A percentile compares a stretch with the other conserved stretches of the same genome.
Evolutionary conservation across 805 yeast genomes (phyloP).

Genomic region (Torulaspora microellipsoides): DNA sequence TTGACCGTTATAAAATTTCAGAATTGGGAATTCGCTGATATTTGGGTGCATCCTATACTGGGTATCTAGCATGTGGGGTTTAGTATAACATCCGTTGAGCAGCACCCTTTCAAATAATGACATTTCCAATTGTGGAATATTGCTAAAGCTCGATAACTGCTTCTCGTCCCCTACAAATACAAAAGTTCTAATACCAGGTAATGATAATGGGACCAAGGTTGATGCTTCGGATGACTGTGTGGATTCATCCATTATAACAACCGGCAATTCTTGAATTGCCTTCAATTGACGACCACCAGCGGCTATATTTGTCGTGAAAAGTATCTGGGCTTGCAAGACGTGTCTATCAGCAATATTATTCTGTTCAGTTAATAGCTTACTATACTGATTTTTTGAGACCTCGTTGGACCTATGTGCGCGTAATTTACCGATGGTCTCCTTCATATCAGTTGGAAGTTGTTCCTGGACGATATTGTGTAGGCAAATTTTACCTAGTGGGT

Average conservation of each 20-base stretch:
- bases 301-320: slow-evolving; percentile 67
- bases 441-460: slow-evolving; percentile 43
- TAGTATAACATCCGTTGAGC: slow-evolving; percentile 53
- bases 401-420: slow-evolving; percentile 39
- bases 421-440: slow-evolving; percentile 42
- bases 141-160: slow-evolving; percentile 67
- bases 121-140: slow-evolving; percentile 59
- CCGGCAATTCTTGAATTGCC: slow-evolving; percentile 50
- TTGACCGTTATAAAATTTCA: slow-evolving; percentile 45
- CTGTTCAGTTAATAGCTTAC: slow-evolving; percentile 44
- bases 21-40: slow-evolving; percentile 55
- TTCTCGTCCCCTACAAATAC: slow-evolving; percentile 74
- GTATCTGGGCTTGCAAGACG: slow-evolving; percentile 61
- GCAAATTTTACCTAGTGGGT: slow-evolving; percentile 55
- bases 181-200: slow-evolving; percentile 61
- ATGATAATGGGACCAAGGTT: slow-evolving; percentile 64
- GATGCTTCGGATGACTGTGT: slow-evolving; percentile 74
- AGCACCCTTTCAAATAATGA: slow-evolving; percentile 67
- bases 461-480: slow-evolving; percentile 56
- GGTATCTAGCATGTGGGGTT: slow-evolving; percentile 64
- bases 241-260: slow-evolving; percentile 74
- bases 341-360: slow-evolving; percentile 45
- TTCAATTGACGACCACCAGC: slow-evolving; percentile 66
- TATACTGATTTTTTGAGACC: slow-evolving; percentile 46
- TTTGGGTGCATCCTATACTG: slow-evolving; percentile 67